A percentile compares a stretch with the other conserved stretches of the same genome.
Evolutionary conservation across 2,329 filamentous ascomycete species (phyloP).

Genomic region (Penicillium aurantiogriseum): DNA sequence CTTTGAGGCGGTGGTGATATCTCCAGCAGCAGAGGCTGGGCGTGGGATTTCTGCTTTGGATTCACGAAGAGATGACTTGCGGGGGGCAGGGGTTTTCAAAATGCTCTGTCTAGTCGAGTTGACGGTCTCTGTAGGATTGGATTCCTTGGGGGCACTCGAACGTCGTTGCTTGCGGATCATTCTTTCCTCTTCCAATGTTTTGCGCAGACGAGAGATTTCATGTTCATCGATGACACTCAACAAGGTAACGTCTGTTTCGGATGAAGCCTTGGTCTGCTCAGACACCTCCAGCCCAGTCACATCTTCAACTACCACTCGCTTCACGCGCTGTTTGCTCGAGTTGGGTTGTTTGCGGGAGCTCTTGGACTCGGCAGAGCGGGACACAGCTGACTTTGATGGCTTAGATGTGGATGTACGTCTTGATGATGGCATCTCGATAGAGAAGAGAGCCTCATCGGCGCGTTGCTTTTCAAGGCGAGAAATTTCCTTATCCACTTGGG

Average conservation of each 20-base stretch:
- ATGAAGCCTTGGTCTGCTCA: slow-evolving; percentile 29
- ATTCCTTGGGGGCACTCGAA: slow-evolving; percentile 30
- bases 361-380: slow-evolving; percentile 21
- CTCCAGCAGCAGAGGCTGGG: slow-evolving; percentile 37
- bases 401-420: slow-evolving; percentile 25
- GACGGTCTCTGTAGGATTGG: slow-evolving; percentile 41
- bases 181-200: slow-evolving; percentile 56
- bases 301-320: slow-evolving; percentile 39
- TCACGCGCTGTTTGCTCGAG: slow-evolving; percentile 41
- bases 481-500: slow-evolving; percentile 39
- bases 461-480: slow-evolving; percentile 38
- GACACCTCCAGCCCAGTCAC: slow-evolving; percentile 34
- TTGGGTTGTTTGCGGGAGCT: slow-evolving; percentile 35
- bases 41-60: slow-evolving; percentile 38
- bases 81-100: slow-evolving; percentile 41
- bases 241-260: slow-evolving; percentile 47
- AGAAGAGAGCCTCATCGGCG: slow-evolving; percentile 40
- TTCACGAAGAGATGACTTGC: slow-evolving; percentile 58
- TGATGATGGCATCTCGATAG: slow-evolving; percentile 32
- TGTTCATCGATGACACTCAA: slow-evolving; percentile 54
- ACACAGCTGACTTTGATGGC: slow-evolving; percentile 17
- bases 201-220: slow-evolving; percentile 55
- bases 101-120: slow-evolving; percentile 39
- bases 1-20: slow-evolving; percentile 34
- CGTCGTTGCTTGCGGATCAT: slow-evolving; percentile 45